These are phyloP conservation scores for Stachybotrys chlorohalonatus DNA, from an alignment of 2,329 filamentous ascomycete species.

Conservation along the genomic window DNA sequence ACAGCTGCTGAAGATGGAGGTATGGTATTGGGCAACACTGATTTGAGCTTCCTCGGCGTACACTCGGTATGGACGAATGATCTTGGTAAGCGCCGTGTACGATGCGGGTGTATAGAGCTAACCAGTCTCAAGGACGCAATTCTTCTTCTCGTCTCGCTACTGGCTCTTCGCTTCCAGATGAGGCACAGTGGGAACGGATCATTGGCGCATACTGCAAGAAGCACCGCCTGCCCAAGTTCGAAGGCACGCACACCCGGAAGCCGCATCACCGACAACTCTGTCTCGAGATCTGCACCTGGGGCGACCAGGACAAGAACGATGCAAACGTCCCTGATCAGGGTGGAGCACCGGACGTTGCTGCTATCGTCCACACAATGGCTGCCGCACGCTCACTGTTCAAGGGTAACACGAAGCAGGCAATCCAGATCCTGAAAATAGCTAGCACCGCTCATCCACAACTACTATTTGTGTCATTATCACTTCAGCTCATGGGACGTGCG, in stretches of 20 bases:
- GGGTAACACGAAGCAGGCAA: slow-evolving; percentile 58
- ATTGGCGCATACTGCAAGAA: slow-evolving; percentile 57
- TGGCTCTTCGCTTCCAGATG: slow-evolving; percentile 35
- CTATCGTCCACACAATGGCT: slow-evolving; percentile 58
- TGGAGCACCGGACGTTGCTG: slow-evolving; percentile 36
- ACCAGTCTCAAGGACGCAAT: slow-evolving; percentile 32
- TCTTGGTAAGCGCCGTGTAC: slow-evolving; percentile 38
- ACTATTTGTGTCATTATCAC: slow-evolving; percentile 57
- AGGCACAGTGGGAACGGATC: slow-evolving; percentile 48
- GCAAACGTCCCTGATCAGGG: slow-evolving; percentile 33
- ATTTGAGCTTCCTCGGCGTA: slow-evolving; percentile 69
- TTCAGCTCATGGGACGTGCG: slow-evolving; percentile 52
- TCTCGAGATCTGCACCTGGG: slow-evolving; percentile 66
- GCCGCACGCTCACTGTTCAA: slow-evolving; percentile 69
- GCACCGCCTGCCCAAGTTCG: slow-evolving; percentile 51
- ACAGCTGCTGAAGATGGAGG: slow-evolving; percentile 54
- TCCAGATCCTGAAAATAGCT: slow-evolving; percentile 60
- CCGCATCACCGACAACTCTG: slow-evolving; percentile 67
- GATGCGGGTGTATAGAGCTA: not conserved
- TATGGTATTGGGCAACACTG: slow-evolving; percentile 60
- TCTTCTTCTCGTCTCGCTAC: slow-evolving; percentile 37
- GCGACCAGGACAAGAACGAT: slow-evolving; percentile 43
- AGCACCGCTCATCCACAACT: slow-evolving; percentile 55
- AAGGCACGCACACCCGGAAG: slow-evolving; percentile 53
- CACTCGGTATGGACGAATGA: slow-evolving; percentile 63